Evolutionary conservation across 1,284 basidiomycete genomes (phyloP).

Genomic region (Puccinia horiana): DNA sequence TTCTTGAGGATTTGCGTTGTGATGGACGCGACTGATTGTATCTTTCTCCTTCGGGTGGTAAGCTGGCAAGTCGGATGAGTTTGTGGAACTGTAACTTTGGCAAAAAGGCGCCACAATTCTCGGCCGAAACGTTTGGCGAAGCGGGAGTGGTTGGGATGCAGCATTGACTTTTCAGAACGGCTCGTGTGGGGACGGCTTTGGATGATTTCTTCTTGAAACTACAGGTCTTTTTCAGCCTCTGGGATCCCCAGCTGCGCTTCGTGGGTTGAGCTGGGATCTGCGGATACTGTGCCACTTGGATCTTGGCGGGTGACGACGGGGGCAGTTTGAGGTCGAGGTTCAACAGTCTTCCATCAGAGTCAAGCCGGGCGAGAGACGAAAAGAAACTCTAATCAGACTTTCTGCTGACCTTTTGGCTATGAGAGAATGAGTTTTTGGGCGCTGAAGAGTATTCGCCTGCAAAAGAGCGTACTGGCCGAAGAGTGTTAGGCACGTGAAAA

Average conservation of each 20-base stretch:
- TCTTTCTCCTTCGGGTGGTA: too few relatives aligned
- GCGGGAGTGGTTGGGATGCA: not conserved
- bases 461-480: not conserved
- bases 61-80: too few relatives aligned
- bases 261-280: not conserved
- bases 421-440: not conserved
- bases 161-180: not conserved
- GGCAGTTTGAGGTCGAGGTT: conserved; percentile 6
- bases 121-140: too few relatives aligned
- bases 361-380: not conserved
- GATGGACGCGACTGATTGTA: too few relatives aligned
- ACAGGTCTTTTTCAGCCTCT: not conserved
- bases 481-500: not conserved
- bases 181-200: too few relatives aligned
- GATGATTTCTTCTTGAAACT: not conserved
- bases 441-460: not conserved
- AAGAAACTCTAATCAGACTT: not conserved
- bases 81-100: too few relatives aligned
- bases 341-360: not conserved
- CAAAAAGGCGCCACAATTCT: too few relatives aligned
- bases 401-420: not conserved
- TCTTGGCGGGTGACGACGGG: not conserved
- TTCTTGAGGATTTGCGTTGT: too few relatives aligned
- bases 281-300: not conserved
- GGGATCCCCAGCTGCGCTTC: not conserved